Conservation (phyloP, 2,329 filamentous ascomycete genomes). For the Dactylellina haptotyla region DNA sequence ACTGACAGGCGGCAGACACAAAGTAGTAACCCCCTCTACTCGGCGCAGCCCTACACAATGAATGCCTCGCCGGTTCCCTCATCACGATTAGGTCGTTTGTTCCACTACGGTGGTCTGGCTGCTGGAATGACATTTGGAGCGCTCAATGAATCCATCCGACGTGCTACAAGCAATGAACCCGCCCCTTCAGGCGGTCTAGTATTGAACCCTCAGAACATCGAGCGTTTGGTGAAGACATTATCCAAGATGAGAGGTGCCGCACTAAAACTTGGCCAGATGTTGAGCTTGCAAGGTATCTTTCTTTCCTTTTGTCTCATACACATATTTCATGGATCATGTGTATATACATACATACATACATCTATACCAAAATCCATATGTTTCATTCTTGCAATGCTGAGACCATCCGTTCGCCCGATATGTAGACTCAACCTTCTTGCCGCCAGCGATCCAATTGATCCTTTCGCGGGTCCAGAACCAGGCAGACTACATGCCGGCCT, state of each 20-base stretch:
- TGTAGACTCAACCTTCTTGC: slow-evolving; percentile 88
- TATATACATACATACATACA: slow-evolving; percentile 10
- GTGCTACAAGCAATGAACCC: slow-evolving; percentile 75
- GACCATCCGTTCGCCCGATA: not conserved
- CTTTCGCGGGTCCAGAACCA: slow-evolving; percentile 94
- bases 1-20: slow-evolving; percentile 58
- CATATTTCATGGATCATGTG: not conserved
- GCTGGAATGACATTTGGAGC: slow-evolving; percentile 96
- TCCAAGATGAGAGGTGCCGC: slow-evolving; percentile 97
- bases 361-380: not conserved
- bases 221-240: slow-evolving; percentile 88
- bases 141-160: slow-evolving; percentile 82
- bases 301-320: slow-evolving; percentile 14
- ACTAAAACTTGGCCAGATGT: slow-evolving; percentile 96
- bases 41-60: slow-evolving; percentile 71
- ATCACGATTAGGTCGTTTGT: slow-evolving; percentile 83
- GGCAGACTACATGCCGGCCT: slow-evolving; percentile 97
- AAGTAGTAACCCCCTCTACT: slow-evolving; percentile 57
- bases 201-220: slow-evolving; percentile 89
- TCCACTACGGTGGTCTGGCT: slow-evolving; percentile 93
- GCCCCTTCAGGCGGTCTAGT: slow-evolving; percentile 76
- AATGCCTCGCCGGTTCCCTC: slow-evolving; percentile 90
- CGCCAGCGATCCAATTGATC: slow-evolving; percentile 84
- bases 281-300: slow-evolving; percentile 81
- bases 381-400: slow-evolving; percentile 9